These are phyloP conservation scores for Chiua sp. DNA, from an alignment of 1,284 basidiomycete genomes.

Conservation along the genomic window DNA sequence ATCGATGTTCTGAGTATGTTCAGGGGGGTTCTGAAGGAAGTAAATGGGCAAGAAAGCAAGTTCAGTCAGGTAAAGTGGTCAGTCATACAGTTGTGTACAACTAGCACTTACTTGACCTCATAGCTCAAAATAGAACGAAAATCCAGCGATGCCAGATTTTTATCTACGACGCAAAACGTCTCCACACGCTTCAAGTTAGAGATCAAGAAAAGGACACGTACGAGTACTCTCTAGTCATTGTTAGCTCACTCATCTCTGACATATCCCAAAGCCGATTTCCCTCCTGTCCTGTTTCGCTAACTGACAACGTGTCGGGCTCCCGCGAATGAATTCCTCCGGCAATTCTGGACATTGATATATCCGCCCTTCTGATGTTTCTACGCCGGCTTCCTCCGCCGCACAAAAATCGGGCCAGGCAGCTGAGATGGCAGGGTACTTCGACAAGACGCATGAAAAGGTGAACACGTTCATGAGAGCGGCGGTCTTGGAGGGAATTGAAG, in stretches of 20 bases:
- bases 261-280: conserved; percentile 69
- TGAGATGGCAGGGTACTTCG: conserved; percentile 86
- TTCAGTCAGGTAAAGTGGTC: conserved; percentile 58
- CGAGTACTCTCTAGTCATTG: conserved; percentile 21
- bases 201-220: conserved; percentile 67
- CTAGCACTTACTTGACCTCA: background rate
- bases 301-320: conserved; percentile 92
- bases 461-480: conserved; percentile 74
- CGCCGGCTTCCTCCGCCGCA: conserved; percentile 52
- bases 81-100: background rate
- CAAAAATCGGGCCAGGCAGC: conserved; percentile 78
- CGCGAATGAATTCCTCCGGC: conserved; percentile 94
- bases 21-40: conserved; percentile 48
- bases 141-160: conserved; percentile 67
- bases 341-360: conserved; percentile 93
- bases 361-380: conserved; percentile 72
- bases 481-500: conserved; percentile 65
- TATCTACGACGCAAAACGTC: conserved; percentile 82
- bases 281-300: conserved; percentile 77
- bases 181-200: conserved; percentile 68
- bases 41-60: conserved; percentile 63
- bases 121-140: conserved; percentile 68
- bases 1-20: conserved; percentile 53
- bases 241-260: conserved; percentile 2
- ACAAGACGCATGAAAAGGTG: conserved; percentile 82